Conservation (phyloP, 768 basidiomycete species). For the Kwoniella bestiolae region DNA sequence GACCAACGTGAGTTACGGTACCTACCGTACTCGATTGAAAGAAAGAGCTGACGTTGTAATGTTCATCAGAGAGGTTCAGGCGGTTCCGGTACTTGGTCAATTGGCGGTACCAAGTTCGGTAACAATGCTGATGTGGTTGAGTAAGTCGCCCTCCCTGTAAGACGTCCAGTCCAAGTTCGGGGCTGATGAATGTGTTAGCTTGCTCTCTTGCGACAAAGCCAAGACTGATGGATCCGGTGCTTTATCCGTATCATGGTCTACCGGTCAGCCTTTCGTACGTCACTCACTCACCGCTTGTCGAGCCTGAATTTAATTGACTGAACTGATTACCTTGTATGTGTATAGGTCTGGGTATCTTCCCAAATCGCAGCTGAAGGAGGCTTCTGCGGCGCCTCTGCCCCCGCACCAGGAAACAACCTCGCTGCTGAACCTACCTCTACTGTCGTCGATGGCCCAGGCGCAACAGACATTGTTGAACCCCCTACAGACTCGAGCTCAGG, state of each 20-base stretch:
- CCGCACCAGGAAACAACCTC: not conserved
- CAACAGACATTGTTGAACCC: conserved; percentile 6
- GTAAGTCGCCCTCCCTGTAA: conserved; percentile 29
- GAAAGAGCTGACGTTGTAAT: not conserved
- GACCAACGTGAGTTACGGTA: conserved; percentile 40
- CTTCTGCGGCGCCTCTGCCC: conserved; percentile 18
- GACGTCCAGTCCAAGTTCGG: not conserved
- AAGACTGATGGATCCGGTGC: conserved; percentile 22
- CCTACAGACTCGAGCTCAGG: not conserved
- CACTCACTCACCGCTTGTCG: too few species aligned
- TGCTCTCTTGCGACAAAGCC: conserved; percentile 32
- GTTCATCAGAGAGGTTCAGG: conserved; percentile 30
- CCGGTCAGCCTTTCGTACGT: conserved; percentile 42
- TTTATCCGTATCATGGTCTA: conserved; percentile 36
- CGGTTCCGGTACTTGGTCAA: conserved; percentile 30
- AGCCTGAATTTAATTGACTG: too few species aligned
- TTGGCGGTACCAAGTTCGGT: conserved; percentile 24
- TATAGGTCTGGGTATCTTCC: conserved; percentile 25
- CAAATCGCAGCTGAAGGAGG: conserved; percentile 22
- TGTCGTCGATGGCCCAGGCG: not conserved
- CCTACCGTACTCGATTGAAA: too few species aligned
- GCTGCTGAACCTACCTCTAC: conserved; percentile 7
- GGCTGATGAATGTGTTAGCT: conserved; percentile 23
- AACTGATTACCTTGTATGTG: not conserved
- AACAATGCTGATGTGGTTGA: conserved; percentile 33